Conservation (phyloP, 2,329 filamentous ascomycete species). For the Microdochium trichocladiopsis region DNA sequence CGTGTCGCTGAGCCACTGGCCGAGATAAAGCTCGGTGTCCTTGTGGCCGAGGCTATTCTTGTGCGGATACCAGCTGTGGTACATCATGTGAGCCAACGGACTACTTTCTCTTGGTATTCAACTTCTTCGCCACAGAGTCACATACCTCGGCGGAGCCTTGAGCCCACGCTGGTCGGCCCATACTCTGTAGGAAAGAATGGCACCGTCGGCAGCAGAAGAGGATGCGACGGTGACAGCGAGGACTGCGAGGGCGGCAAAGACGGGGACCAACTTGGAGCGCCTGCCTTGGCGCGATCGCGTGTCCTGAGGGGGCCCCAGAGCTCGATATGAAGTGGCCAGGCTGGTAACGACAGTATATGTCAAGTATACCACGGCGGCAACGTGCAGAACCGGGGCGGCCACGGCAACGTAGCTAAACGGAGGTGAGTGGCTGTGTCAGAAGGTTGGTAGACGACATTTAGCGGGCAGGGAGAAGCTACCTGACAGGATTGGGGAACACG, state of each 20-base stretch:
- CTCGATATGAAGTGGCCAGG: conserved; percentile 26
- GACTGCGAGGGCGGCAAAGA: conserved; percentile 24
- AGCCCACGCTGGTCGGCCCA: conserved; percentile 30
- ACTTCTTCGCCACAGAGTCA: neutral
- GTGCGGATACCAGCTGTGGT: conserved; percentile 1
- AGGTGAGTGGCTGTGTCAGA: neutral
- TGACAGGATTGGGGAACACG: conserved; percentile 16
- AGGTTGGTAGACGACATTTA: neutral
- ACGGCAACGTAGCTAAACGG: conserved; percentile 22
- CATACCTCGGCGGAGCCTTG: conserved; percentile 19
- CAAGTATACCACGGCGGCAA: conserved; percentile 20
- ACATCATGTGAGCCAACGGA: neutral
- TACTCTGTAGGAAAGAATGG: conserved; percentile 25
- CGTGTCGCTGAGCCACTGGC: conserved; percentile 46
- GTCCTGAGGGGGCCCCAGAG: conserved; percentile 24
- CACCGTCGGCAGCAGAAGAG: conserved; percentile 20
- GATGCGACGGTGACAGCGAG: conserved; percentile 18
- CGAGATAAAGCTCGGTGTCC: conserved; percentile 26
- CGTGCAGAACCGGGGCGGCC: conserved; percentile 17
- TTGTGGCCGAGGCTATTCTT: conserved; percentile 27
- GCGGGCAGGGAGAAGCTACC: conserved; percentile 8
- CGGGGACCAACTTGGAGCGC: conserved; percentile 21
- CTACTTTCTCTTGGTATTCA: neutral
- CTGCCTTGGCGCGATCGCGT: conserved; percentile 24
- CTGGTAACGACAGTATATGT: conserved; percentile 22